Evolutionary conservation across 2,329 filamentous ascomycete genomes (phyloP).

Genomic region (Aureobasidium sp.): DNA sequence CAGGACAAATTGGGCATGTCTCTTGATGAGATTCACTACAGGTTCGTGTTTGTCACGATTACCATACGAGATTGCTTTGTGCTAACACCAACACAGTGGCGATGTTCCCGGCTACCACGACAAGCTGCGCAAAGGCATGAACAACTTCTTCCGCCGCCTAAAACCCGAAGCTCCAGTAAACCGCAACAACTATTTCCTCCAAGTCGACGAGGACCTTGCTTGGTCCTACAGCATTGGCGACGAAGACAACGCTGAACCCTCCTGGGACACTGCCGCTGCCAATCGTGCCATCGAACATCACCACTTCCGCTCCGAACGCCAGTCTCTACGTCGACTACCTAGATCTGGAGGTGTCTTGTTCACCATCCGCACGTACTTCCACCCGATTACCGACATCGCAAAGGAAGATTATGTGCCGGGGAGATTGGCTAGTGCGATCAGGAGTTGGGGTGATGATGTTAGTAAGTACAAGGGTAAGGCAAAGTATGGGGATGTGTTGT

Average conservation of each 20-base stretch:
- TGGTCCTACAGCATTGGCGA: constrained; percentile 71
- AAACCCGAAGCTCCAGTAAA: constrained; percentile 59
- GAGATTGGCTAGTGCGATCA: constrained; percentile 65
- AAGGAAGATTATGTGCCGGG: constrained; percentile 72
- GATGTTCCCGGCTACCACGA: constrained; percentile 65
- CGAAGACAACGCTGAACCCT: constrained; percentile 57
- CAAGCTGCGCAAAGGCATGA: constrained; percentile 71
- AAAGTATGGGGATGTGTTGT: constrained; percentile 62
- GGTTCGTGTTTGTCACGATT: not conserved
- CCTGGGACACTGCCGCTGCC: constrained; percentile 72
- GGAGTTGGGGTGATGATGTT: constrained; percentile 77
- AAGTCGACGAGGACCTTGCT: constrained; percentile 69
- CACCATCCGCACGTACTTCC: constrained; percentile 75
- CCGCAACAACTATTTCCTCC: constrained; percentile 81
- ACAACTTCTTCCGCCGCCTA: constrained; percentile 70
- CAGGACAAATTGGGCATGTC: constrained; percentile 76
- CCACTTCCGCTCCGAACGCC: constrained; percentile 69
- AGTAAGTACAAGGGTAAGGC: constrained; percentile 70
- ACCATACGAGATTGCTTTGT: not conserved
- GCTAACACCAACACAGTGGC: constrained; percentile 42
- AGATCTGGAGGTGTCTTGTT: constrained; percentile 52
- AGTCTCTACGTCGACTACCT: constrained; percentile 51
- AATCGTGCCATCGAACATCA: constrained; percentile 66
- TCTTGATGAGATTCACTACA: constrained; percentile 69
- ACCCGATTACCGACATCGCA: constrained; percentile 60